Conservation (phyloP, 805 yeast species). For the Ogataea populi-albae region DNA sequence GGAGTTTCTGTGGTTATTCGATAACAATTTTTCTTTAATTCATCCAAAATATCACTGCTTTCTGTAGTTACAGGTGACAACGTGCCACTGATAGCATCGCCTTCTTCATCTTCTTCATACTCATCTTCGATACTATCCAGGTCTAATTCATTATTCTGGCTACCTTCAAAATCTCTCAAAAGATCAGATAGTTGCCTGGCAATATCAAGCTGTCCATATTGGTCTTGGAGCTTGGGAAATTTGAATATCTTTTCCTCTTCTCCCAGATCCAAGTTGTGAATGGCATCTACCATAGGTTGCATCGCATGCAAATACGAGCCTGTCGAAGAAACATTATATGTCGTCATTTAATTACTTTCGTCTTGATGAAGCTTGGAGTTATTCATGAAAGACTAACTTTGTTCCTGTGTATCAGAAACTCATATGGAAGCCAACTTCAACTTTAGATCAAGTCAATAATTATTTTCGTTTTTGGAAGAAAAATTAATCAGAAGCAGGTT, state of each 20-base stretch:
- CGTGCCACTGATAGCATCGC: conserved; percentile 2
- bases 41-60: conserved; percentile 14
- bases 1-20: conserved; percentile 30
- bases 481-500: too few species aligned
- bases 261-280: conserved; percentile 34
- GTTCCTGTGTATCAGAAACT: too few species aligned
- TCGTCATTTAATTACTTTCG: too few species aligned
- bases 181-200: conserved; percentile 24
- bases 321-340: conserved; percentile 60
- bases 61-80: conserved; percentile 6
- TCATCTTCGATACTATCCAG: conserved; percentile 15
- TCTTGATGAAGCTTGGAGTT: too few species aligned
- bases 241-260: conserved; percentile 21
- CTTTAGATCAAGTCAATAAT: too few species aligned
- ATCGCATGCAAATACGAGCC: conserved; percentile 77
- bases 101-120: conserved; percentile 15
- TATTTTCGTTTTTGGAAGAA: too few species aligned
- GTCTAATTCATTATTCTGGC: conserved; percentile 23
- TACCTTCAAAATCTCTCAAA: conserved; percentile 33
- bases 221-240: conserved; percentile 33
- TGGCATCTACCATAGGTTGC: conserved; percentile 60
- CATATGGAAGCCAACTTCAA: too few species aligned
- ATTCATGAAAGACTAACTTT: too few species aligned
- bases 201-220: conserved; percentile 28
- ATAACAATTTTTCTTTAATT: conserved; percentile 22